These are phyloP conservation scores for Roridomyces roridus DNA, from an alignment of 768 basidiomycete genomes.

Conservation along the genomic window DNA sequence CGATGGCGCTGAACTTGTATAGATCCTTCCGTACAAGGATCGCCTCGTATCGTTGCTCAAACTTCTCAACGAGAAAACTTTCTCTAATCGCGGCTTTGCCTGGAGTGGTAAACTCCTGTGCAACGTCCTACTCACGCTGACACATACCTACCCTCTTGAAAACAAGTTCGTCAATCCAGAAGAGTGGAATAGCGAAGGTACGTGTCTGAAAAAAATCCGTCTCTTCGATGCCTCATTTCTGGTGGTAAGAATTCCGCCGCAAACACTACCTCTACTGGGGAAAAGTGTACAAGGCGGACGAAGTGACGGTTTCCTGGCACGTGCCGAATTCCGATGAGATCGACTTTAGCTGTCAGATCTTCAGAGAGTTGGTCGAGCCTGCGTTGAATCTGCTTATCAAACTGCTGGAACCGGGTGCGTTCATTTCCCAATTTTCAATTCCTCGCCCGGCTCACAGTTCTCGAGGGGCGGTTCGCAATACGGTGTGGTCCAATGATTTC, in stretches of 20 bases:
- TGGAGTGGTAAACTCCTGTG: constrained; percentile 82
- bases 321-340: constrained; percentile 75
- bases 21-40: constrained; percentile 71
- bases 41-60: constrained; percentile 65
- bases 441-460: not conserved
- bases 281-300: constrained; percentile 70
- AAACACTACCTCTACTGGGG: constrained; percentile 84
- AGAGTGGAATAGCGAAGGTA: constrained; percentile 78
- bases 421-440: constrained; percentile 3
- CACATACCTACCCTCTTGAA: constrained; percentile 82
- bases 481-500: constrained; percentile 84
- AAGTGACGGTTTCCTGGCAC: constrained; percentile 82
- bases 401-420: constrained; percentile 60
- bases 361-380: constrained; percentile 71
- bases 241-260: constrained; percentile 62
- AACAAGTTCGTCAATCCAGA: constrained; percentile 81
- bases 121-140: constrained; percentile 73
- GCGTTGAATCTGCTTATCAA: constrained; percentile 60
- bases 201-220: constrained; percentile 9
- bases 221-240: not conserved
- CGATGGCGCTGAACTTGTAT: not conserved
- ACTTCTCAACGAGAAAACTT: constrained; percentile 71
- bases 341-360: constrained; percentile 72
- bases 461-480: constrained; percentile 55
- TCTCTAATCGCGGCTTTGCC: constrained; percentile 82